Conservation (phyloP, 768 basidiomycete genomes). For the Tylopilus sp. region DNA sequence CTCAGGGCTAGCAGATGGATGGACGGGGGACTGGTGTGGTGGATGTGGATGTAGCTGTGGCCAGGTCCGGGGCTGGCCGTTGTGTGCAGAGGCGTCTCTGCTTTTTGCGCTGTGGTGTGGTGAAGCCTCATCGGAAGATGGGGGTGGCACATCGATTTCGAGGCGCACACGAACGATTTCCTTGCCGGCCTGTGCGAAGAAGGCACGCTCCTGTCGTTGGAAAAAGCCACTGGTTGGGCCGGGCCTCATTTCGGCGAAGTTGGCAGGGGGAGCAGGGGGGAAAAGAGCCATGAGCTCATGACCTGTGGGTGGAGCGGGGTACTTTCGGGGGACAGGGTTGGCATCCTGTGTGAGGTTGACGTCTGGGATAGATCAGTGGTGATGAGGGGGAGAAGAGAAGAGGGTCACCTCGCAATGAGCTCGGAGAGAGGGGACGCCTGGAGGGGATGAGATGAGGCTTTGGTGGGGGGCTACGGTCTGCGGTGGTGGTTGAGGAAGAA, state of each 20-base stretch:
- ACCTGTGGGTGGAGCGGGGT: constrained; percentile 73
- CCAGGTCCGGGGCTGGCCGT: constrained; percentile 25
- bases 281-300: constrained; percentile 87
- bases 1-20: constrained; percentile 22
- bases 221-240: constrained; percentile 74
- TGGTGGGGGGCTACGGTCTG: constrained; percentile 38
- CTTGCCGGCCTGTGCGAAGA: constrained; percentile 74
- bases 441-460: constrained; percentile 30
- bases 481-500: constrained; percentile 45
- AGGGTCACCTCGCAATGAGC: constrained; percentile 52
- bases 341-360: constrained; percentile 58
- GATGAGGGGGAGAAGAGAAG: neutral
- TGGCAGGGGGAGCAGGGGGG: constrained; percentile 63
- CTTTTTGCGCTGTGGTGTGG: constrained; percentile 26
- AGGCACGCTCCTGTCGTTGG: constrained; percentile 72
- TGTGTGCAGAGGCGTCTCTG: constrained; percentile 22
- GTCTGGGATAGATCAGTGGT: constrained; percentile 40
- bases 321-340: constrained; percentile 51
- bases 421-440: constrained; percentile 62
- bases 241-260: constrained; percentile 49
- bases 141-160: constrained; percentile 54
- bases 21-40: constrained; percentile 27
- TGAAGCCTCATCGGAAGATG: constrained; percentile 13
- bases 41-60: constrained; percentile 31
- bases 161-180: constrained; percentile 75